Evolutionary conservation across 2,329 filamentous ascomycete genomes (phyloP).

Genomic region (Phialophora expanda): DNA sequence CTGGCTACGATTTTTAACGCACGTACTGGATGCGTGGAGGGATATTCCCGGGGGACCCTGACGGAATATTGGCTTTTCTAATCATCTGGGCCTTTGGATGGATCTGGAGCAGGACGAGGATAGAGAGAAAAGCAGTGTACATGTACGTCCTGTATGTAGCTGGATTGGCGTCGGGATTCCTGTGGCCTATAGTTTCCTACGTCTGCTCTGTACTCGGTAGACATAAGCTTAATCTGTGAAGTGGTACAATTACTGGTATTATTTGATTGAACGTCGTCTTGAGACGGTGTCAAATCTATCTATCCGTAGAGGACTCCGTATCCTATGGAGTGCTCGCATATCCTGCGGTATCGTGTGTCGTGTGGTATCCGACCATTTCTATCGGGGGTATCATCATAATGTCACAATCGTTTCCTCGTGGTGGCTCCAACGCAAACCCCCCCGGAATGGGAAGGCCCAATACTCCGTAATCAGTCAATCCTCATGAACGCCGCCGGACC

Average conservation of each 20-base stretch:
- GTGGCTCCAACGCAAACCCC: not conserved
- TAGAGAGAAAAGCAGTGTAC: too few relatives aligned
- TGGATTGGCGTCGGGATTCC: too few relatives aligned
- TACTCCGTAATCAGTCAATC: not conserved
- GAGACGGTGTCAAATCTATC: not conserved
- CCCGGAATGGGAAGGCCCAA: not conserved
- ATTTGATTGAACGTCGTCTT: not conserved
- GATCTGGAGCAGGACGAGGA: too few relatives aligned
- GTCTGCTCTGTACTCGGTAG: too few relatives aligned
- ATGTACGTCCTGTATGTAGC: too few relatives aligned
- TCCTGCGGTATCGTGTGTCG: not conserved
- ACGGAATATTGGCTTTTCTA: too few relatives aligned
- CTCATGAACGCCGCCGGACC: not conserved
- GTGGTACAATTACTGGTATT: not conserved
- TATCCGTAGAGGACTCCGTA: not conserved
- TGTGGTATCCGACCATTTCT: slow-evolving; percentile 1
- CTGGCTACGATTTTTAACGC: too few relatives aligned
- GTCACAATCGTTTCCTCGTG: slow-evolving; percentile 7
- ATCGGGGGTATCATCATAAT: slow-evolving; percentile 2
- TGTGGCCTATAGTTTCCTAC: too few relatives aligned
- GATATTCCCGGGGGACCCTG: too few relatives aligned
- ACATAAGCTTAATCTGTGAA: not conserved
- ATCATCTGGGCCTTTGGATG: too few relatives aligned
- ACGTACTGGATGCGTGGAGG: too few relatives aligned
- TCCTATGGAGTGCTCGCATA: not conserved